Evolutionary conservation across 805 yeast genomes (phyloP).

Genomic region (Vanderwaltozyma verrucispora): DNA sequence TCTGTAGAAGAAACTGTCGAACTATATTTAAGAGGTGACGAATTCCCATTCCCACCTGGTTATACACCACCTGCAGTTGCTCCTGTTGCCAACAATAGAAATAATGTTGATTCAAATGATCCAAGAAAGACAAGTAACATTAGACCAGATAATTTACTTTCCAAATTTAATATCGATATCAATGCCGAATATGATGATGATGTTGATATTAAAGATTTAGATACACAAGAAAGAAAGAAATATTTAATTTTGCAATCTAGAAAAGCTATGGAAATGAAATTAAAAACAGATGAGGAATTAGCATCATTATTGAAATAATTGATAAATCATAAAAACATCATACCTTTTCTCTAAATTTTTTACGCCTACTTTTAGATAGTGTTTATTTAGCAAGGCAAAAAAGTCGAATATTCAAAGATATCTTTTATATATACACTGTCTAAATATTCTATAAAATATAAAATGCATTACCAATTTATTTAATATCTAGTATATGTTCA

Average conservation of each 20-base stretch:
- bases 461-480: background rate
- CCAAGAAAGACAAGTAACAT: conserved; percentile 25
- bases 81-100: background rate
- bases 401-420: too few species aligned
- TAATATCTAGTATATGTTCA: too few species aligned
- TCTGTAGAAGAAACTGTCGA: conserved; percentile 76
- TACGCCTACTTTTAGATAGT: too few species aligned
- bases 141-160: conserved; percentile 23
- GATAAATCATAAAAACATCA: too few species aligned
- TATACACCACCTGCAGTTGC: conserved; percentile 14
- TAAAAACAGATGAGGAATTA: conserved; percentile 7
- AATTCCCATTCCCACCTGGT: conserved; percentile 48
- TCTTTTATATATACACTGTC: too few species aligned
- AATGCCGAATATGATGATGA: conserved; percentile 14
- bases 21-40: conserved; percentile 47
- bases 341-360: too few species aligned
- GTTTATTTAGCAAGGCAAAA: too few species aligned
- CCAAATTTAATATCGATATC: conserved; percentile 19
- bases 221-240: conserved; percentile 23
- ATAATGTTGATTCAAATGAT: conserved; percentile 8
- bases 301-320: background rate
- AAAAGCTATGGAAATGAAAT: conserved; percentile 36
- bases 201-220: conserved; percentile 9
- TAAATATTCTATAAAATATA: too few species aligned
- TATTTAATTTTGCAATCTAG: conserved; percentile 53